Percentiles rank a stretch among this genome's conserved stretches.
phyloP scores from a whole-genome alignment of 1,139 yeast species.

The Kodamaea arcana region DNA sequence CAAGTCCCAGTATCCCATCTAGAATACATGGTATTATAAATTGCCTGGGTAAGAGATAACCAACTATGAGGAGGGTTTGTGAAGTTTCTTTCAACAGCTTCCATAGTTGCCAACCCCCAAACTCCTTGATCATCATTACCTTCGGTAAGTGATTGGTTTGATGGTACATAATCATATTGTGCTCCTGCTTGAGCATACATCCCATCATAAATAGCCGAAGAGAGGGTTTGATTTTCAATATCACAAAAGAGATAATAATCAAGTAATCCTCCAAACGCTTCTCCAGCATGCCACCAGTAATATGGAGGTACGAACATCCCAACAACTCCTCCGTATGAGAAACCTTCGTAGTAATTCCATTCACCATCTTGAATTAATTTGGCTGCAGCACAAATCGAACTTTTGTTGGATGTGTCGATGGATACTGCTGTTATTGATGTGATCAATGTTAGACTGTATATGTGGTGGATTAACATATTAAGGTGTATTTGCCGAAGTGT shows the following conservation, averaged over 20 bases:
- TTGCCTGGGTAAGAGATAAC: conserved; percentile 74
- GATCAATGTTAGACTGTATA: no score
- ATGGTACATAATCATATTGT: conserved; percentile 51
- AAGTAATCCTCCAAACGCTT: conserved; percentile 59
- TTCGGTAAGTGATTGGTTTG: conserved; percentile 57
- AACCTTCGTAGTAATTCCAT: conserved; percentile 56
- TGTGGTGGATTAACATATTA: no score
- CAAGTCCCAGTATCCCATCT: conserved; percentile 80
- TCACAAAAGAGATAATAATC: conserved; percentile 51
- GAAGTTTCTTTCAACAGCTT: conserved; percentile 60
- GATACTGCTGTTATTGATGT: no score
- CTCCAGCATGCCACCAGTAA: conserved; percentile 75
- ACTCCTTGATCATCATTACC: conserved; percentile 74
- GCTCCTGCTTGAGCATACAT: conserved; percentile 53
- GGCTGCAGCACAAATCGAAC: conserved; percentile 51
- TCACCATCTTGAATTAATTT: conserved; percentile 45
- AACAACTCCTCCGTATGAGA: conserved; percentile 49
- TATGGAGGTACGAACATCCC: conserved; percentile 59
- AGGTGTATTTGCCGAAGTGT: no score
- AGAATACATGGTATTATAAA: conserved; percentile 82
- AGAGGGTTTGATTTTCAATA: conserved; percentile 37
- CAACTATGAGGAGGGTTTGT: conserved; percentile 58
- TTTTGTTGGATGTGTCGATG: conserved; percentile 20
- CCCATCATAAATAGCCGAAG: conserved; percentile 34
- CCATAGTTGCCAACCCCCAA: conserved; percentile 61